Evolutionary conservation across 495 filamentous ascomycete species (phyloP).

Genomic region (Hypoxylon trugodes): DNA sequence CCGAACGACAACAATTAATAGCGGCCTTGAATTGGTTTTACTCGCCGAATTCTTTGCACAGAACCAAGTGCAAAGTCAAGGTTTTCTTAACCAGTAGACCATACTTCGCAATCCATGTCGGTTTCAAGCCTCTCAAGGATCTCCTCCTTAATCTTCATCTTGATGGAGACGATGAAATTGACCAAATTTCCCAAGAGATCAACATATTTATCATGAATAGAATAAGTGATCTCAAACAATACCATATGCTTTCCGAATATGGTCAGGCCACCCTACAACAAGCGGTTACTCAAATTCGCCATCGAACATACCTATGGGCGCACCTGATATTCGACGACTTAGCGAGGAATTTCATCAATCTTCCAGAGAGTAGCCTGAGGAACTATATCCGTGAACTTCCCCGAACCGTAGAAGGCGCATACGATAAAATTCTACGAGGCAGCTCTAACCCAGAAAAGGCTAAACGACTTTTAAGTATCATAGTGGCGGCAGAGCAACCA

Average conservation of each 20-base stretch:
- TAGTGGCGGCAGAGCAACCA: slow-evolving; percentile 53
- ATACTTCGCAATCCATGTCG: slow-evolving; percentile 48
- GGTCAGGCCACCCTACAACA: slow-evolving; percentile 33
- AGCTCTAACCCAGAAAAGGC: slow-evolving; percentile 40
- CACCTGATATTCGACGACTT: slow-evolving; percentile 47
- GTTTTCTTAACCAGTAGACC: slow-evolving; percentile 62
- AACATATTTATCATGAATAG: slow-evolving; percentile 49
- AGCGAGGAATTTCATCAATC: slow-evolving; percentile 13
- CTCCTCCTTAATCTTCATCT: slow-evolving; percentile 49
- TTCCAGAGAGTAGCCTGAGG: slow-evolving; percentile 36
- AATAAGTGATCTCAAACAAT: slow-evolving; percentile 39
- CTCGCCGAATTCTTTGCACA: slow-evolving; percentile 3
- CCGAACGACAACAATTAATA: slow-evolving; percentile 20
- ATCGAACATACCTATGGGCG: slow-evolving; percentile 52
- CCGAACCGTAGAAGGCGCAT: slow-evolving; percentile 48
- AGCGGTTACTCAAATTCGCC: slow-evolving; percentile 34
- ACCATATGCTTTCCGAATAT: slow-evolving; percentile 20
- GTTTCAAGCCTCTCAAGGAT: slow-evolving; percentile 40
- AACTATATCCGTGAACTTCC: slow-evolving; percentile 42
- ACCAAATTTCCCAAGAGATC: slow-evolving; percentile 56
- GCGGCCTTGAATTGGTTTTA: slow-evolving; percentile 24
- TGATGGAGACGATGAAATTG: slow-evolving; percentile 46
- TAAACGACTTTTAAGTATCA: slow-evolving; percentile 46
- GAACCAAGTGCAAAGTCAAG: slow-evolving; percentile 42
- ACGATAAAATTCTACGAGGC: slow-evolving; percentile 51